Conservation (phyloP, 78 protist species). For the Capsaspora owczarzaki region DNA sequence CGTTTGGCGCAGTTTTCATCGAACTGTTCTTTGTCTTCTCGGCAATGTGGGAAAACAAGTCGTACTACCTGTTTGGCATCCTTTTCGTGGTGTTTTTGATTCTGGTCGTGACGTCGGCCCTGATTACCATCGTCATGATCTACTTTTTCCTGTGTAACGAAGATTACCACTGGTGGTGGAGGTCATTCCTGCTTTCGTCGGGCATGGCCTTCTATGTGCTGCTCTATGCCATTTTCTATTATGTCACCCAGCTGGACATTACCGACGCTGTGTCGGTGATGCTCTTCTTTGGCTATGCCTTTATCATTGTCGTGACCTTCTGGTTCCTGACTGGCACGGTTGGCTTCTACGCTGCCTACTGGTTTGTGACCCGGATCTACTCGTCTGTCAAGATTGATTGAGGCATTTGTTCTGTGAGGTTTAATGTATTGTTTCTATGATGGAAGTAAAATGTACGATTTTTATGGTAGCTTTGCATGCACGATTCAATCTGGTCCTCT, state of each 20-base stretch:
- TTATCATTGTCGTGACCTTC: conserved; percentile 68
- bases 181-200: conserved; percentile 82
- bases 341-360: conserved; percentile 72
- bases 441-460: too few relatives aligned
- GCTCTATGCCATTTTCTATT: conserved; percentile 80
- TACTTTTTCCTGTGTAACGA: conserved; percentile 78
- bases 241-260: conserved; percentile 58
- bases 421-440: too few relatives aligned
- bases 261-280: conserved; percentile 22
- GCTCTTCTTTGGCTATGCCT: conserved; percentile 83
- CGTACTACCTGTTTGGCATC: conserved; percentile 93
- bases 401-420: too few relatives aligned
- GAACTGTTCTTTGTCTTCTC: conserved; percentile 88
- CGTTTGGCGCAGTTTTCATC: conserved; percentile 90
- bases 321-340: conserved; percentile 76
- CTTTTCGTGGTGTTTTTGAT: conserved; percentile 81
- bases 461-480: too few relatives aligned
- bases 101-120: conserved; percentile 79
- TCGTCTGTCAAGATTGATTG: too few relatives aligned
- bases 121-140: conserved; percentile 81
- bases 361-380: too few relatives aligned
- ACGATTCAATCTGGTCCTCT: too few relatives aligned
- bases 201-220: conserved; percentile 81
- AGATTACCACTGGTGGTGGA: conserved; percentile 97
- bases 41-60: conserved; percentile 76